These are phyloP conservation scores for Microsporum audouinii DNA, from an alignment of 2,329 filamentous ascomycete species.

Conservation along the genomic window DNA sequence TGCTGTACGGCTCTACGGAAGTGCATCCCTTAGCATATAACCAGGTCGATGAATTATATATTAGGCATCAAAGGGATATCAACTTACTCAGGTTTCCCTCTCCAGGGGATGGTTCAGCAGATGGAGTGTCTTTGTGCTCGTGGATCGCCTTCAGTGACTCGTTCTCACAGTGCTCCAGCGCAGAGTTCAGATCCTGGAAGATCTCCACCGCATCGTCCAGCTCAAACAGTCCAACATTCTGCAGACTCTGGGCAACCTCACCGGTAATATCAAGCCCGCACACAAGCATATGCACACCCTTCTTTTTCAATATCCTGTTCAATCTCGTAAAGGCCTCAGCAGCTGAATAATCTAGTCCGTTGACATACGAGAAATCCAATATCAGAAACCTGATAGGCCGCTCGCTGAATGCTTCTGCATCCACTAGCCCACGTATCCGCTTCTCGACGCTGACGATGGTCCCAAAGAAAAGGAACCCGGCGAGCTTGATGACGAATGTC, in stretches of 20 bases:
- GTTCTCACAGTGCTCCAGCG: conserved; percentile 89
- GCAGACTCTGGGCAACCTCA: conserved; percentile 63
- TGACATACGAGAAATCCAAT: conserved; percentile 79
- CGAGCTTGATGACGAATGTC: conserved; percentile 81
- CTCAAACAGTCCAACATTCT: conserved; percentile 71
- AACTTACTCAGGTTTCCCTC: conserved; percentile 8
- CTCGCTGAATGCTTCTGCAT: conserved; percentile 65
- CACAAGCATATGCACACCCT: conserved; percentile 68
- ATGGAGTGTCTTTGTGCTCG: conserved; percentile 47
- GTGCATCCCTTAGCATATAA: neutral
- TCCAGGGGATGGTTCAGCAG: conserved; percentile 10
- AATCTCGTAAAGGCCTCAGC: conserved; percentile 91
- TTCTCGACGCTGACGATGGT: conserved; percentile 94
- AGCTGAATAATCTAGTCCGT: conserved; percentile 88
- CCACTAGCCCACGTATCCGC: conserved; percentile 68
- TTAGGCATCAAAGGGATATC: neutral
- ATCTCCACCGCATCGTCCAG: conserved; percentile 64
- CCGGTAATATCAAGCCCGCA: conserved; percentile 69
- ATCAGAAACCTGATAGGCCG: conserved; percentile 81
- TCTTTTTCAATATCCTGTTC: conserved; percentile 66
- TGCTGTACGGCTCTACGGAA: neutral
- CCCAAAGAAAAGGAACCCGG: conserved; percentile 95
- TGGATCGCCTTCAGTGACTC: conserved; percentile 76
- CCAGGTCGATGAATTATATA: neutral
- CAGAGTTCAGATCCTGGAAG: conserved; percentile 82